These are phyloP conservation scores for Trichoderma reesei DNA, from an alignment of 495 filamentous ascomycete species.

Conservation along the genomic window DNA sequence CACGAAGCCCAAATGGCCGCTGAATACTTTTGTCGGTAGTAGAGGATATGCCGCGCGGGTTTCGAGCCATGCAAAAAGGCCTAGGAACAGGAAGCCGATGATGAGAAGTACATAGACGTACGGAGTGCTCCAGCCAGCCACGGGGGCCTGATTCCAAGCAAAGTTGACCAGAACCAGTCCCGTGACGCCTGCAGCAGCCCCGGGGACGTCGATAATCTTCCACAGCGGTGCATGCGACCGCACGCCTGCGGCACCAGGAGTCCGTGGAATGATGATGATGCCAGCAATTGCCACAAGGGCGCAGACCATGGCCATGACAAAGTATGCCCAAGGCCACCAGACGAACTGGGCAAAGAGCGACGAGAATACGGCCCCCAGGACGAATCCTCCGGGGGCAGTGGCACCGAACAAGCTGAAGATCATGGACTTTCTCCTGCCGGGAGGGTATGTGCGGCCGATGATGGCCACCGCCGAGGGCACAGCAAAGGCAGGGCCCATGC, in stretches of 20 bases:
- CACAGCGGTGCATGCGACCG: slow-evolving; percentile 15
- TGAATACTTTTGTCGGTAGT: slow-evolving; percentile 42
- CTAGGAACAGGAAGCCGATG: slow-evolving; percentile 41
- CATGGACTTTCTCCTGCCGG: slow-evolving; percentile 46
- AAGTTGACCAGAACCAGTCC: slow-evolving; percentile 50
- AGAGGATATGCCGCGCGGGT: slow-evolving; percentile 33
- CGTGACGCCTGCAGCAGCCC: slow-evolving; percentile 39
- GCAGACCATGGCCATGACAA: slow-evolving; percentile 41
- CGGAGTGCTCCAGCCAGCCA: slow-evolving; percentile 46
- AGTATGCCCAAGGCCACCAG: slow-evolving; percentile 61
- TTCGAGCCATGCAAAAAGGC: slow-evolving; percentile 43
- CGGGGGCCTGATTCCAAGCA: slow-evolving; percentile 49
- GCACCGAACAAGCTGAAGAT: slow-evolving; percentile 55
- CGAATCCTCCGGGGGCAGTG: slow-evolving; percentile 45
- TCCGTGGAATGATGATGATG: slow-evolving; percentile 36
- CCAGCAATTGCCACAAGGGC: slow-evolving; percentile 30
- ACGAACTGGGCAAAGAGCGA: slow-evolving; percentile 40
- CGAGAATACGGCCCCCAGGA: slow-evolving; percentile 41
- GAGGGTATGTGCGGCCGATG: slow-evolving; percentile 44
- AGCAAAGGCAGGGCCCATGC: slow-evolving; percentile 50
- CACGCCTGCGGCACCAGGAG: slow-evolving; percentile 16
- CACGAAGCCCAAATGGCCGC: slow-evolving; percentile 39
- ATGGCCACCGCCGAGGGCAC: slow-evolving; percentile 54
- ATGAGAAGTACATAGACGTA: slow-evolving; percentile 45
- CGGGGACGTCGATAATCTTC: slow-evolving; percentile 39